Conservation (phyloP, 1,284 basidiomycete genomes). For the Boletus hoseneyae region DNA sequence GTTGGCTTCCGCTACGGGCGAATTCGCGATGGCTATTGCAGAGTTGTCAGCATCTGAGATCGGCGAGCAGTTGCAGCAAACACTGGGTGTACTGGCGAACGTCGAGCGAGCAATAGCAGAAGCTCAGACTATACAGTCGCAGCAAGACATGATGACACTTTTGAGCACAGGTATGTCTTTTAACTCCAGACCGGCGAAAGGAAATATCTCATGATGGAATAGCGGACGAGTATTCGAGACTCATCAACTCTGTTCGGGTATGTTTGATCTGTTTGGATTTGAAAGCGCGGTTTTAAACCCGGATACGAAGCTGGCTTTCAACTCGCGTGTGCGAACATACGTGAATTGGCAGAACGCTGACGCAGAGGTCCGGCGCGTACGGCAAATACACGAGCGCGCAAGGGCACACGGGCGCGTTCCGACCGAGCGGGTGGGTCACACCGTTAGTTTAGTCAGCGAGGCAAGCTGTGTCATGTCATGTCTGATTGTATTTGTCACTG, state of each 20-base stretch:
- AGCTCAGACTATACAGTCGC: slow-evolving; percentile 66
- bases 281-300: background rate
- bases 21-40: slow-evolving; percentile 66
- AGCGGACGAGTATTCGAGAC: slow-evolving; percentile 90
- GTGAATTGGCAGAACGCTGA: slow-evolving; percentile 79
- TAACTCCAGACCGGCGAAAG: background rate
- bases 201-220: slow-evolving; percentile 14
- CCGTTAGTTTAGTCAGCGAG: slow-evolving; percentile 77
- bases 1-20: slow-evolving; percentile 60
- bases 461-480: slow-evolving; percentile 35
- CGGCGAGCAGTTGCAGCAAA: slow-evolving; percentile 66
- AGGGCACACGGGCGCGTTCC: slow-evolving; percentile 69
- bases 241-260: slow-evolving; percentile 88
- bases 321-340: slow-evolving; percentile 80
- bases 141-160: slow-evolving; percentile 74
- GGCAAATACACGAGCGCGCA: slow-evolving; percentile 77
- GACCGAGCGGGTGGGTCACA: slow-evolving; percentile 62
- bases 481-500: background rate
- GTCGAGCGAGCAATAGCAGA: slow-evolving; percentile 73
- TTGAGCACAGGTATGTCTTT: slow-evolving; percentile 63
- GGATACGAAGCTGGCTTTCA: slow-evolving; percentile 70
- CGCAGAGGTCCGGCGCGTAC: slow-evolving; percentile 68
- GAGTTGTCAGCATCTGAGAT: slow-evolving; percentile 75
- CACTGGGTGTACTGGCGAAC: slow-evolving; percentile 66
- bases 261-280: slow-evolving; percentile 8